Base-by-base conservation (phyloP, 2,329 filamentous ascomycete species). In the Neophaeococcomyces aloes region DNA sequence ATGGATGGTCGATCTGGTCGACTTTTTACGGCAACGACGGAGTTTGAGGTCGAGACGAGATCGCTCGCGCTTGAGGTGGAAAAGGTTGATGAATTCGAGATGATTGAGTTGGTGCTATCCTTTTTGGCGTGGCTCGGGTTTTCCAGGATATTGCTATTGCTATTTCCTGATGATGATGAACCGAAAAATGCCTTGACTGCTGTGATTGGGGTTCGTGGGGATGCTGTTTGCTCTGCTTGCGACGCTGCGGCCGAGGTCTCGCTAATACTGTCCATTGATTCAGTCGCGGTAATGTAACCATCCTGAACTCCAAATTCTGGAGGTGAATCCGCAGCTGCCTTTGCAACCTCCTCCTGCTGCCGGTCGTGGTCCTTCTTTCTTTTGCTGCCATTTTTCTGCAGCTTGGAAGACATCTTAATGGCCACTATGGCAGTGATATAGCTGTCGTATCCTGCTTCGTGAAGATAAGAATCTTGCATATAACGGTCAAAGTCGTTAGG, bases 371-470 rank as follows among this genome's bases (percentile, higher is more conserved):
- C 39, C 6, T 35, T 35, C 29, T 31, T 44, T 39, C 38, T 38
- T 48, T 6, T 56, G 56, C 19, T 59, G 49, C 60, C n/a, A n/a
- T 52, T 48, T 44, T 48, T 36, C 37, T 47, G 47, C 33, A 55
- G 38, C 41, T 53, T 58, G 21, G 69, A 64, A 7, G 73, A 69
- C 3, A 80, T 62, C 42, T 70, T 69, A 40, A 79, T 65, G 50
- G 77, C 72, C 19, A 78, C 65, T 44, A 71, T 70, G 2, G 76
- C 77, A 0, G 77, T 78, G 17, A 79, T 62, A 47, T 75, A 67
- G 57, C 75, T 78, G 56, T 81, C 77, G 50, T 74, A 81, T 6
- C 77, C 77, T 13, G 77, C 77, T 60, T 81, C 77, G 46, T 81
- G 77, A 45, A 69, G 18, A 56, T 49, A 47, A 54, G 57, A 18